phyloP scores from a whole-genome alignment of 148 eudicot species.

The Rhododendron ovatum region DNA sequence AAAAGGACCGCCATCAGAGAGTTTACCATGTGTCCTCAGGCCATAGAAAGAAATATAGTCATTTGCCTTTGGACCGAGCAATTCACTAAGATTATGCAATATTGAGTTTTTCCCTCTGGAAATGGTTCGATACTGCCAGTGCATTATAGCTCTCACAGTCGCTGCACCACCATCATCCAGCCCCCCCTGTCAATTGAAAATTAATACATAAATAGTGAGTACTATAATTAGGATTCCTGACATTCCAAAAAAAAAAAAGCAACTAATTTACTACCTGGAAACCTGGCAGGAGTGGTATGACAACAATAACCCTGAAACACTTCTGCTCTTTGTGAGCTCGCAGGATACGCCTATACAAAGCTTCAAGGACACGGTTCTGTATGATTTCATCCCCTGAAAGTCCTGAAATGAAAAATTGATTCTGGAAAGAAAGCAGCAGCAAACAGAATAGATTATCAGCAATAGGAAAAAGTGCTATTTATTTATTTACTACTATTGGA shows the following conservation, averaged over 20 bases:
- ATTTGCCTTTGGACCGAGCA: conserved; percentile 65
- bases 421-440: conserved; percentile 49
- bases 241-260: background rate
- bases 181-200: conserved; percentile 61
- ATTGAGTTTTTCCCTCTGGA: conserved; percentile 81
- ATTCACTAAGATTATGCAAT: conserved; percentile 68
- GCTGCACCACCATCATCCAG: conserved; percentile 99
- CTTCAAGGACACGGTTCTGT: conserved; percentile 76
- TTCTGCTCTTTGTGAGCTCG: conserved; percentile 80
- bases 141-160: conserved; percentile 96
- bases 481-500: background rate
- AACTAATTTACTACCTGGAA: conserved; percentile 66
- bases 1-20: conserved; percentile 66
- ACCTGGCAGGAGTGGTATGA: conserved; percentile 89
- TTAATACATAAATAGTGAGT: background rate
- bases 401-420: conserved; percentile 98
- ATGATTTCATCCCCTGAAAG: conserved; percentile 87
- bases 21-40: conserved; percentile 77
- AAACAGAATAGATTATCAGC: background rate
- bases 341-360: conserved; percentile 74
- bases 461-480: background rate
- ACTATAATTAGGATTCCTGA: background rate
- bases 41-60: conserved; percentile 95
- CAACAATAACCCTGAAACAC: conserved; percentile 83
- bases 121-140: conserved; percentile 98